Base-by-base conservation (phyloP, 2,329 filamentous ascomycete species). In the Acephala macrosclerotiorum region DNA sequence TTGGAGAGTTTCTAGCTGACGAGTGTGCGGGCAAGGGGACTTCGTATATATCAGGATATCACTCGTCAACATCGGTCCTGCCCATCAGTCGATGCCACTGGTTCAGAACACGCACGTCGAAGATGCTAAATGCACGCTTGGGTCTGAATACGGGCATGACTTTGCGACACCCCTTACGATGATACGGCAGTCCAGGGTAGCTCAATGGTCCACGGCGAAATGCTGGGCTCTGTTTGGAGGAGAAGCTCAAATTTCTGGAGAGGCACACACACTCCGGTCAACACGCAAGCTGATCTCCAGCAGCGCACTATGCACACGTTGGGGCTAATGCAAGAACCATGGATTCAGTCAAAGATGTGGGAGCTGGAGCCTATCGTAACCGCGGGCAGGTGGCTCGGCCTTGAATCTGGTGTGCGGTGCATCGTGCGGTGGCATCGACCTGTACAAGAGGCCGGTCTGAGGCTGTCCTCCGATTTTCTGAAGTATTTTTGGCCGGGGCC, bases 111-210 rank as follows among this genome's bases (percentile, higher is more conserved):
- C 47, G 35, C 47, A 56, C 26, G 25, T 45, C 59, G 47, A 26
- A 45, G 29, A 26, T 42, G 47, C 59, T 61, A 47, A 35, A 29
- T 56, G 22, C 47, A 25, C 22, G 47, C 22, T 55, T n/a, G 38
- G 53, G 47, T 18, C 9, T 36, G 60, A 57, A 62, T 62, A 62
- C 60, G 60, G 60, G 60, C 60, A 57, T 57, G 45, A 47, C 33
- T 29, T 57, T 63, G 42, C 45, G 25, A 56, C 45, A 36, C 38
- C n/a, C 20, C 29, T n/a, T 33, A 33, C 29, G 29, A 33, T 9
- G 29, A 22, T 36, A 58, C 51, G 33, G 53, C 45, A 26, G 29
- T 57, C 22, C 36, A 62, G 49, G 60, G 47, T 40, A 40, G 36
- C 3, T 56, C 25, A 53, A 29, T 56, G 22, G 47, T n/a, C 22